Conservation (phyloP, 805 yeast genomes). For the Saccharomycopsis oosterbeekiorum region DNA sequence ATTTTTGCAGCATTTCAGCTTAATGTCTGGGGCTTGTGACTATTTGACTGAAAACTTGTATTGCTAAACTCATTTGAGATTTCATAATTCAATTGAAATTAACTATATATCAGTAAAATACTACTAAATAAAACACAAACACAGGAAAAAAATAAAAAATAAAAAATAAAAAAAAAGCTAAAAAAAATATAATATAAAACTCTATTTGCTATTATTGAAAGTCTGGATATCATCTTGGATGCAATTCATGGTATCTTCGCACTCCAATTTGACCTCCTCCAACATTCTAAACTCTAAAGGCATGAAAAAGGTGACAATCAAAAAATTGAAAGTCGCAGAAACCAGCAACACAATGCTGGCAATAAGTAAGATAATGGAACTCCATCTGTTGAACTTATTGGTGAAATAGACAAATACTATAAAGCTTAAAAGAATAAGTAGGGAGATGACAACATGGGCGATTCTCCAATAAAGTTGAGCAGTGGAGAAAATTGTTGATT, state of each 20-base stretch:
- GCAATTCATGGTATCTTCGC: slow-evolving; percentile 28
- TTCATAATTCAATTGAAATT: no score
- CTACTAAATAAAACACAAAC: no score
- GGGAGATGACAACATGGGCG: slow-evolving; percentile 50
- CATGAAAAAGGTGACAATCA: slow-evolving; percentile 73
- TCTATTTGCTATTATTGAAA: not conserved
- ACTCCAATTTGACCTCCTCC: slow-evolving; percentile 64
- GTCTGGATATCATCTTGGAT: slow-evolving; percentile 1
- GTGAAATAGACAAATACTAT: slow-evolving; percentile 52
- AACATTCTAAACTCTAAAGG: slow-evolving; percentile 71
- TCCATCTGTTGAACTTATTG: slow-evolving; percentile 44
- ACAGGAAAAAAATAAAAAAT: no score
- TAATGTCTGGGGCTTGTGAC: no score
- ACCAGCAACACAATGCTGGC: slow-evolving; percentile 45
- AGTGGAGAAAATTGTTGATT: slow-evolving; percentile 47
- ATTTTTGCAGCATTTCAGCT: no score
- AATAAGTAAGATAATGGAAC: slow-evolving; percentile 55
- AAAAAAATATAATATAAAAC: not conserved
- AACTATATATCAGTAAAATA: no score
- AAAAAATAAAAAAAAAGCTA: no score
- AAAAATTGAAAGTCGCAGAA: slow-evolving; percentile 65
- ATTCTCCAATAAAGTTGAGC: slow-evolving; percentile 44
- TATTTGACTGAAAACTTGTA: no score
- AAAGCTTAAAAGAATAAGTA: slow-evolving; percentile 42
- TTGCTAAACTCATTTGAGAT: no score